Conservation (phyloP, 768 basidiomycete genomes). For the Terana coerulea region DNA sequence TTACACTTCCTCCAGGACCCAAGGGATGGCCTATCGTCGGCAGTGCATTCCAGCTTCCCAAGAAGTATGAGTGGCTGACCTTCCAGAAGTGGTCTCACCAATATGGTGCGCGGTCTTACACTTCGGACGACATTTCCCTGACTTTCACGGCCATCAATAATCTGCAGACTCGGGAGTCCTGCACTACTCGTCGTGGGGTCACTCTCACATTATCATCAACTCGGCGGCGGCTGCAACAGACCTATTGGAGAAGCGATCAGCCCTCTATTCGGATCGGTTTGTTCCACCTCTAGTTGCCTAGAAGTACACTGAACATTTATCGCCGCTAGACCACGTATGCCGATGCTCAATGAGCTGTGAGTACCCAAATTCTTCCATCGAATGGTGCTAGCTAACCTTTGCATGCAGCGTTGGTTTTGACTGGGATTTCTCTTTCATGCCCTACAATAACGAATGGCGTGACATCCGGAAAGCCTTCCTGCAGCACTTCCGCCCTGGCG, state of each 20-base stretch:
- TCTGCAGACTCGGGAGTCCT: neutral
- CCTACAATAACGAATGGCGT: conserved; percentile 24
- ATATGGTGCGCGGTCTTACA: conserved; percentile 4
- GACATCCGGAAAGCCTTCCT: conserved; percentile 22
- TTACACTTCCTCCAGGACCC: conserved; percentile 22
- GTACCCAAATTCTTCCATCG: neutral
- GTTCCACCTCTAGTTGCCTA: too few relatives aligned
- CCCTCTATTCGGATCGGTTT: conserved; percentile 22
- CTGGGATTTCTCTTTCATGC: conserved; percentile 21
- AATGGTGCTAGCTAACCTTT: too few relatives aligned
- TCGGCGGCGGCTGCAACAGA: conserved; percentile 19
- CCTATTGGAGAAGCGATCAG: conserved; percentile 23
- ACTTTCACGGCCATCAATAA: neutral
- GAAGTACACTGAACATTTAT: too few relatives aligned
- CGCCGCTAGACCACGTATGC: conserved; percentile 7
- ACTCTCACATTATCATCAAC: conserved; percentile 23
- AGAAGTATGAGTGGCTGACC: conserved; percentile 4
- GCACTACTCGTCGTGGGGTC: neutral
- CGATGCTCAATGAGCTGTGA: conserved; percentile 9
- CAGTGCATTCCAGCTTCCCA: conserved; percentile 19
- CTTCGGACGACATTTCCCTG: too few relatives aligned
- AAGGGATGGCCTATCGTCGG: conserved; percentile 19
- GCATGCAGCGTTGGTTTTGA: too few relatives aligned
- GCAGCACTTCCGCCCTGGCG: conserved; percentile 21
- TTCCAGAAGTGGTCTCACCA: neutral